Conservation (phyloP, 495 filamentous ascomycete species). For the Penicillium ochrochloron region DNA sequence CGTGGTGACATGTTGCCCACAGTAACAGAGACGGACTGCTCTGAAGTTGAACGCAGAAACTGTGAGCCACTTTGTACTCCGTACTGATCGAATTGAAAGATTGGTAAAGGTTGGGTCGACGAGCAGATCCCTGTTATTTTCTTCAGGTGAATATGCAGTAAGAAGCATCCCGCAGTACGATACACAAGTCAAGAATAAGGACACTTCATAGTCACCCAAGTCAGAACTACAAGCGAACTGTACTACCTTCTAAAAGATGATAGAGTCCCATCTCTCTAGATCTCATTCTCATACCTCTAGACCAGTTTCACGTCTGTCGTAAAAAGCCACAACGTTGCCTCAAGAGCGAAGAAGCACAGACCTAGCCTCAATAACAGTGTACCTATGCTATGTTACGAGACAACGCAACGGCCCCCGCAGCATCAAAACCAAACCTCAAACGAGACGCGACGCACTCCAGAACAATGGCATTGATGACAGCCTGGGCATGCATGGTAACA, state of each 20-base stretch:
- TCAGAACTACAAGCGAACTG: background rate
- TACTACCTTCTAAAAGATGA: background rate
- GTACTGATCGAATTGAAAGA: background rate
- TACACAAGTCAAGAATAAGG: background rate
- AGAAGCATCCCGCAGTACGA: background rate
- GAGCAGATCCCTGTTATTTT: background rate
- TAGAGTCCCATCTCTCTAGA: background rate
- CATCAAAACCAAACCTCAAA: constrained; percentile 3
- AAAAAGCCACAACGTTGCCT: constrained; percentile 2
- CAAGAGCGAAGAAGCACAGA: background rate
- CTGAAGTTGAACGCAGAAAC: background rate
- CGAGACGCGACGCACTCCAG: background rate
- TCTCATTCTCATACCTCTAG: background rate
- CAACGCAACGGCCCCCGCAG: background rate
- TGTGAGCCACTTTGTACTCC: background rate
- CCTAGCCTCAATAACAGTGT: background rate
- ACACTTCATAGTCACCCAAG: background rate
- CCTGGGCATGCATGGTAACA: background rate
- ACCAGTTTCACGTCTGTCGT: background rate
- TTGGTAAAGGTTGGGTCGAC: background rate
- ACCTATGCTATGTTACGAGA: too few species aligned
- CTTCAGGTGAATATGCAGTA: background rate
- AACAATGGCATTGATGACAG: constrained; percentile 3
- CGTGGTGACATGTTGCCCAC: background rate
- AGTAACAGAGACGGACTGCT: background rate